phyloP scores from a whole-genome alignment of 345 rosid species.

The Aquilaria yunnanensis region DNA sequence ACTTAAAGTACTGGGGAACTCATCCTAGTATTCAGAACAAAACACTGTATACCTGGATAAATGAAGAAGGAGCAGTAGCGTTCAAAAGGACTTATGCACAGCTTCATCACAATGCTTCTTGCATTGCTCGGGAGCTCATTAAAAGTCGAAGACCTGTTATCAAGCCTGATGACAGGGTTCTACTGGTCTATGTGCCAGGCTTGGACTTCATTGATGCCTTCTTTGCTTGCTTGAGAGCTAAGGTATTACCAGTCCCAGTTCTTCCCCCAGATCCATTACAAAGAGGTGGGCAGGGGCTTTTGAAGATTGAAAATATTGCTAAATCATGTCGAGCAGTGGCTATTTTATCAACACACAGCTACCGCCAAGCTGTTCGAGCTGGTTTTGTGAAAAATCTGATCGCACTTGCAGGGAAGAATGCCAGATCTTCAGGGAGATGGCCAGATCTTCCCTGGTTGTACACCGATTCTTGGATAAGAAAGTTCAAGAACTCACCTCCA shows the following conservation, averaged over 20 bases:
- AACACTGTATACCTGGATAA: constrained; percentile 52
- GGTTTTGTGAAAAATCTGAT: constrained; percentile 49
- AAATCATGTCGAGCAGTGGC: constrained; percentile 50
- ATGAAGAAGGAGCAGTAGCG: constrained; percentile 38
- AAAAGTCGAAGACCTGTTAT: constrained; percentile 39
- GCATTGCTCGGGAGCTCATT: constrained; percentile 44
- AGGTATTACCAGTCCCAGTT: constrained; percentile 59
- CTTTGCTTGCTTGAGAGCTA: constrained; percentile 67
- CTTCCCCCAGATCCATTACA: constrained; percentile 69
- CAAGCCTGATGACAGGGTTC: constrained; percentile 56
- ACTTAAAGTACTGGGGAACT: constrained; percentile 57
- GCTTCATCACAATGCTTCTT: constrained; percentile 43
- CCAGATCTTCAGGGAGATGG: constrained; percentile 36
- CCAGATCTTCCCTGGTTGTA: constrained; percentile 63
- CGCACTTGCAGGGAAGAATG: constrained; percentile 31
- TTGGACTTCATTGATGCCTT: constrained; percentile 59
- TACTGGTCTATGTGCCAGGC: constrained; percentile 56
- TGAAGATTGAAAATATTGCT: constrained; percentile 57
- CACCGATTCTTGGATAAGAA: constrained; percentile 59
- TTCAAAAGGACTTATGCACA: constrained; percentile 40
- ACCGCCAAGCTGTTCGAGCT: constrained; percentile 55
- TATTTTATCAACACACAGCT: constrained; percentile 45
- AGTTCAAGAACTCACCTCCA: constrained; percentile 21
- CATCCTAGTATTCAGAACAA: constrained; percentile 26
- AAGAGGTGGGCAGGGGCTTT: constrained; percentile 68